Conservation (phyloP, 1,284 basidiomycete genomes). For the Ustilago sp. region DNA sequence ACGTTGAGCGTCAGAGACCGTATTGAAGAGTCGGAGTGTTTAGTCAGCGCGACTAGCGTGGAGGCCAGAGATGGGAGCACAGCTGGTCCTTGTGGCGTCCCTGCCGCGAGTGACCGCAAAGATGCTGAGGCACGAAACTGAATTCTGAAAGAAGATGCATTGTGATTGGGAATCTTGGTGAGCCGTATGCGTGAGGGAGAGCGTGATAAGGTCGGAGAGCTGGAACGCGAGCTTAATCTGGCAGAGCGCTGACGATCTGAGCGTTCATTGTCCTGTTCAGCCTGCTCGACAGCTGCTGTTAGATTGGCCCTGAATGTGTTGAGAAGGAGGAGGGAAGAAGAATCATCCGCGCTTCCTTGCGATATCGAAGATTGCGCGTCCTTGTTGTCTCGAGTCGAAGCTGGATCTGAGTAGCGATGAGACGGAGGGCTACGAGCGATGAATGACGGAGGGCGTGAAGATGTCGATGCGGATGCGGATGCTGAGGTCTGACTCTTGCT, state of each 20-base stretch:
- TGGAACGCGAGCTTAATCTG: conserved; percentile 3
- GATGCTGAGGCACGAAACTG: conserved; percentile 17
- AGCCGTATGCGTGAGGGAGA: not conserved
- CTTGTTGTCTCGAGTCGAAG: not conserved
- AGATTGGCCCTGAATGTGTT: conserved; percentile 46
- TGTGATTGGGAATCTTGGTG: not conserved
- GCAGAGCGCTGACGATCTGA: not conserved
- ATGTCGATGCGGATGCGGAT: conserved; percentile 12
- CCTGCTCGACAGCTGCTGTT: conserved; percentile 11
- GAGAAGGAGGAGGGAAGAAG: conserved; percentile 43
- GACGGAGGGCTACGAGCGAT: not conserved
- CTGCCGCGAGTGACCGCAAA: conserved; percentile 28
- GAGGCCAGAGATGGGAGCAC: conserved; percentile 41
- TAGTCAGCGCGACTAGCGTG: conserved; percentile 33
- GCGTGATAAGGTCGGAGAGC: conserved; percentile 17
- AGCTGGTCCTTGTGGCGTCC: conserved; percentile 24
- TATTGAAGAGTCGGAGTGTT: conserved; percentile 27
- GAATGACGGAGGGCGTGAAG: conserved; percentile 10
- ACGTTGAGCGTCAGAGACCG: conserved; percentile 32
- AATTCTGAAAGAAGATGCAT: not conserved
- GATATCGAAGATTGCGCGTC: not conserved
- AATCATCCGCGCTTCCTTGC: conserved; percentile 8
- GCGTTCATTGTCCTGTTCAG: not conserved
- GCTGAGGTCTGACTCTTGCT: conserved; percentile 6
- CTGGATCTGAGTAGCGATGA: not conserved